phyloP scores from a whole-genome alignment of 1,284 basidiomycete genomes.

The Heterobasidion occidentale region DNA sequence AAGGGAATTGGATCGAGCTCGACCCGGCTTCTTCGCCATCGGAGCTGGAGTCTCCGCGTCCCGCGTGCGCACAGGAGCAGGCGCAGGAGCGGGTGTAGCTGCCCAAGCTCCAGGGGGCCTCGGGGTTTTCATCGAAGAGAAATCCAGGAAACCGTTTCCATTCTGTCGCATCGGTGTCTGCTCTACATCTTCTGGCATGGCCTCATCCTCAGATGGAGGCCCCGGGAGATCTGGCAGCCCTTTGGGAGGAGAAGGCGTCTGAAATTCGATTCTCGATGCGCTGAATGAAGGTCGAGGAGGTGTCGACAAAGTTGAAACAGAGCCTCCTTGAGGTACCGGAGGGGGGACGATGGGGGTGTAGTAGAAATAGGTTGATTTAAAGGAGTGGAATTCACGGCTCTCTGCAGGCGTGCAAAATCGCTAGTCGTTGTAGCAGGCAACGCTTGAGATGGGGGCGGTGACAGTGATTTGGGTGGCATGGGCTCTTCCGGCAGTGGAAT shows the following conservation, averaged over 20 bases:
- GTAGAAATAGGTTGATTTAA: conserved; percentile 1
- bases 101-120: conserved; percentile 64
- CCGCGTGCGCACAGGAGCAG: conserved; percentile 23
- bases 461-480: background rate
- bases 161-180: conserved; percentile 16
- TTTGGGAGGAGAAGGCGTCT: conserved; percentile 55
- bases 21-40: conserved; percentile 1
- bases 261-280: conserved; percentile 38
- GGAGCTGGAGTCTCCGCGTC: conserved; percentile 2
- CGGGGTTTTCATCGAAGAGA: conserved; percentile 49
- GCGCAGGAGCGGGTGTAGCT: conserved; percentile 44
- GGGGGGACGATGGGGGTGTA: conserved; percentile 23
- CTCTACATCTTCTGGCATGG: conserved; percentile 20
- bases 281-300: conserved; percentile 41
- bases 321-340: background rate
- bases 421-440: background rate
- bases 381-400: background rate
- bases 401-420: background rate
- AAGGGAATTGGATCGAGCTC: conserved; percentile 12
- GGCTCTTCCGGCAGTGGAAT: conserved; percentile 5
- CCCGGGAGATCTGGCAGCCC: conserved; percentile 38
- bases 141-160: conserved; percentile 14
- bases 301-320: conserved; percentile 26
- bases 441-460: background rate
- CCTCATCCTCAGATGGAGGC: conserved; percentile 41